phyloP scores from a whole-genome alignment of 371 early-diverging fungal genomes.

The Mucor sp. region DNA sequence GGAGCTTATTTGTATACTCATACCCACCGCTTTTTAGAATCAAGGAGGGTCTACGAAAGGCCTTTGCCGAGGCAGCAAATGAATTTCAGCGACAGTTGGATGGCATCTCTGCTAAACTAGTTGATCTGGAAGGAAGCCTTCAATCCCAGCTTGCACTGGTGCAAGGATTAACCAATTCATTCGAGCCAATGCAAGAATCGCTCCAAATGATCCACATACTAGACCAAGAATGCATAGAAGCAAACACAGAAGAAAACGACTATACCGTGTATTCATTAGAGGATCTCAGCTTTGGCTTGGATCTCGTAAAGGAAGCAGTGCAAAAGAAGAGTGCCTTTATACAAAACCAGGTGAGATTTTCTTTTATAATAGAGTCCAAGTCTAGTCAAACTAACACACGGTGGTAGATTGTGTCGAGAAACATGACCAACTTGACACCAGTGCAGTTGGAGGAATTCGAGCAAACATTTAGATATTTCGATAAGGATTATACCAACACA shows the following conservation, averaged over 20 bases:
- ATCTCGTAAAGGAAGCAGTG: constrained; percentile 74
- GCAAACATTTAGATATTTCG: constrained; percentile 88
- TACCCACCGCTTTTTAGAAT: constrained; percentile 47
- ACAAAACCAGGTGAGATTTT: constrained; percentile 76
- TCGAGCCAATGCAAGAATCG: constrained; percentile 56
- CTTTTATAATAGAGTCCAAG: too few relatives aligned
- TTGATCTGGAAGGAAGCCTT: constrained; percentile 73
- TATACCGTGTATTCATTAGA: constrained; percentile 89
- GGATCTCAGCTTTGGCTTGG: constrained; percentile 86
- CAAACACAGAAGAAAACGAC: constrained; percentile 92
- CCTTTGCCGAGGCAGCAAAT: constrained; percentile 82
- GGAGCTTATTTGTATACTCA: neutral
- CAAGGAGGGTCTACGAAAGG: constrained; percentile 72
- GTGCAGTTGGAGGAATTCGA: constrained; percentile 93
- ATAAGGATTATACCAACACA: constrained; percentile 77
- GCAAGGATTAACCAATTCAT: constrained; percentile 29
- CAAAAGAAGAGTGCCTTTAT: constrained; percentile 89
- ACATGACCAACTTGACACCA: constrained; percentile 90
- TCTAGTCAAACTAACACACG: too few relatives aligned
- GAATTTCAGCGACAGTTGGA: constrained; percentile 69
- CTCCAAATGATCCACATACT: constrained; percentile 63
- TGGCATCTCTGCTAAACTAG: constrained; percentile 65
- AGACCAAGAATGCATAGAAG: constrained; percentile 76
- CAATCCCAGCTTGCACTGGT: constrained; percentile 73
- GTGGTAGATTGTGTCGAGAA: constrained; percentile 84